A percentile compares a stretch with the other conserved stretches of the same genome.
These are phyloP conservation scores for Cutaneotrichosporon curvatum DNA, from an alignment of 1,284 basidiomycete genomes.

Conservation along the genomic window DNA sequence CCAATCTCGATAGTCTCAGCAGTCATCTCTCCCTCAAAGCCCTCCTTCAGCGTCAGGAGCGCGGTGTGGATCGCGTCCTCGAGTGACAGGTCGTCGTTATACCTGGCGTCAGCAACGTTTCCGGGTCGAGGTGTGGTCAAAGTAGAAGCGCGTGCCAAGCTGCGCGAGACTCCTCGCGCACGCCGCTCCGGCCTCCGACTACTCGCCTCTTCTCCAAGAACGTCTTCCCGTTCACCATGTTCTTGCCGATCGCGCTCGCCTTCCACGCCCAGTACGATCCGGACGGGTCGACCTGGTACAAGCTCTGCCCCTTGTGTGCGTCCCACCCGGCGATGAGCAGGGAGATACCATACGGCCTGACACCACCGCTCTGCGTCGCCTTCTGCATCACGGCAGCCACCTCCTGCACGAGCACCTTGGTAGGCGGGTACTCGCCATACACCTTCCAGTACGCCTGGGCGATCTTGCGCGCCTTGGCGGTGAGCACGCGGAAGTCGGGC, in stretches of 20 bases:
- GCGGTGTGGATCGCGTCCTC: constrained; percentile 99
- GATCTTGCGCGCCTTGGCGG: constrained; percentile 89
- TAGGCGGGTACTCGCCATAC: constrained; percentile 98
- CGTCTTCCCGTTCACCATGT: constrained; percentile 99
- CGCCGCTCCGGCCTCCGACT: neutral
- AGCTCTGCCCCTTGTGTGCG: constrained; percentile 75
- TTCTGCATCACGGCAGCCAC: constrained; percentile 98
- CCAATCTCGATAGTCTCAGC: constrained; percentile 99
- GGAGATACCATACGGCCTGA: constrained; percentile 95
- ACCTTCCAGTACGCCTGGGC: constrained; percentile 99
- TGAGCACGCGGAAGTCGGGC: constrained; percentile 91
- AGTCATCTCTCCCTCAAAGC: constrained; percentile 99
- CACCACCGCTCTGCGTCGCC: constrained; percentile 91
- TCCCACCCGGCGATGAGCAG: constrained; percentile 96
- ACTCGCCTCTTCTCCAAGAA: constrained; percentile 92
- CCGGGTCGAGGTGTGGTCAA: too few species aligned
- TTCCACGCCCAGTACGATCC: constrained; percentile 99
- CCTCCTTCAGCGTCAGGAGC: constrained; percentile 96
- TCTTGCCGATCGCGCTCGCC: constrained; percentile 98
- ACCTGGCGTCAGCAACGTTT: constrained; percentile 58
- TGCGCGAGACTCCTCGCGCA: too few species aligned
- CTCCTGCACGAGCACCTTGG: constrained; percentile 91
- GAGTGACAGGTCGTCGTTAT: constrained; percentile 97
- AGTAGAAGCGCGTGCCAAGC: too few species aligned
- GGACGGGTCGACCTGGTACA: constrained; percentile 98